Conservation (phyloP, 2,329 filamentous ascomycete genomes). For the Epichloe sylvatica region DNA sequence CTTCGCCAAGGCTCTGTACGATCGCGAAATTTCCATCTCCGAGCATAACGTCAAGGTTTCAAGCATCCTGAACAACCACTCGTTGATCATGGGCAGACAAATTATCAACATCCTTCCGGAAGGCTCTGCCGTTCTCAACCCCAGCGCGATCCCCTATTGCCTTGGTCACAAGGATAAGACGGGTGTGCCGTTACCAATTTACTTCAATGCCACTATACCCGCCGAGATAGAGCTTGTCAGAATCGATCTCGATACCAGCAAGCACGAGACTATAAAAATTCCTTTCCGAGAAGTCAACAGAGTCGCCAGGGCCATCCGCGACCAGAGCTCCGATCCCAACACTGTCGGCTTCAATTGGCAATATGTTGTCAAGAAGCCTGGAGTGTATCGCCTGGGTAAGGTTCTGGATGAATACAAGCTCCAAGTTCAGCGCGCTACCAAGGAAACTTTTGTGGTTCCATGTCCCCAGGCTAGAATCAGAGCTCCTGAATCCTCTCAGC, state of each 20-base stretch:
- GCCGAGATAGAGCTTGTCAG: constrained; percentile 80
- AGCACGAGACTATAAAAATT: constrained; percentile 68
- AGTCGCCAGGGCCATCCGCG: constrained; percentile 54
- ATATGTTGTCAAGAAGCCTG: constrained; percentile 69
- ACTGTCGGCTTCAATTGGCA: constrained; percentile 52
- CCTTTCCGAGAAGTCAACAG: constrained; percentile 58
- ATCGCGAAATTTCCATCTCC: constrained; percentile 85
- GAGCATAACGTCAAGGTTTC: constrained; percentile 83
- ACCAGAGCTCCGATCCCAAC: constrained; percentile 49
- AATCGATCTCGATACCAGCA: constrained; percentile 67
- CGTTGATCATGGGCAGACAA: constrained; percentile 87
- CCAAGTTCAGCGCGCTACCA: constrained; percentile 64
- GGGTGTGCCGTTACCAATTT: constrained; percentile 60
- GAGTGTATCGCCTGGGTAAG: constrained; percentile 70
- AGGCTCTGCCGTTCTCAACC: constrained; percentile 84
- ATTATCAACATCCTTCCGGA: constrained; percentile 96
- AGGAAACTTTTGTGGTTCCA: constrained; percentile 69
- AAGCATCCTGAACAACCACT: constrained; percentile 78
- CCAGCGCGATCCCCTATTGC: constrained; percentile 67
- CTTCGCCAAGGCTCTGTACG: constrained; percentile 70
- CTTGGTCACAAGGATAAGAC: constrained; percentile 49
- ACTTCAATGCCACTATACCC: constrained; percentile 86
- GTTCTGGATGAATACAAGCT: constrained; percentile 90
- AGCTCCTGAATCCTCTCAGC: constrained; percentile 45
- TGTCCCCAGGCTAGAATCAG: constrained; percentile 72